Evolutionary conservation across 2,329 filamentous ascomycete species (phyloP).

Genomic region (Alternaria brassicicola): DNA sequence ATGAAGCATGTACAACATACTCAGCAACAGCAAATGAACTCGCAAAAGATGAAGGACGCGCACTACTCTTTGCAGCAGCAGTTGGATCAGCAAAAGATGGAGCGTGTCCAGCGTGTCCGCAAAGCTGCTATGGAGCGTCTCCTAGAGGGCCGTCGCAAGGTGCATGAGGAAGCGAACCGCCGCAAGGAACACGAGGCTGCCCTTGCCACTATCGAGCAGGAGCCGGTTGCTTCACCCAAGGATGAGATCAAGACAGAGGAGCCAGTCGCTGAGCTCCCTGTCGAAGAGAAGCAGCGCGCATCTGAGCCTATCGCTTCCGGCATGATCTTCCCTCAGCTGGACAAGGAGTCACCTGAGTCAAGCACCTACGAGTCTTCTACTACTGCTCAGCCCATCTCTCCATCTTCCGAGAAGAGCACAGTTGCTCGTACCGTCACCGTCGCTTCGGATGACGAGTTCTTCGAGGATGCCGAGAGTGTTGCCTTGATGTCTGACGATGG

Average conservation of each 20-base stretch:
- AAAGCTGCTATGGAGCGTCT: conserved; percentile 45
- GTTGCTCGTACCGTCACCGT: conserved; percentile 42
- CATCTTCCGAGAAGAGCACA: conserved; percentile 36
- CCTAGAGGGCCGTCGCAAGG: conserved; percentile 39
- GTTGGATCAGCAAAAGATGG: conserved; percentile 34
- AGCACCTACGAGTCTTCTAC: conserved; percentile 73
- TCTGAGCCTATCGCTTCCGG: conserved; percentile 50
- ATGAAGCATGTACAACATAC: conserved; percentile 27
- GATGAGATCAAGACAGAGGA: conserved; percentile 19
- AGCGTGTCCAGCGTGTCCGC: conserved; percentile 42
- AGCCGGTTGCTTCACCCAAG: conserved; percentile 38
- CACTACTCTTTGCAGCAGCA: conserved; percentile 27
- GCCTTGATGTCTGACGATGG: conserved; percentile 65
- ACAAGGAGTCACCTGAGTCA: conserved; percentile 85
- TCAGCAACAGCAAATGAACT: conserved; percentile 20
- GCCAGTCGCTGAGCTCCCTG: conserved; percentile 38
- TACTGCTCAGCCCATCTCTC: conserved; percentile 33
- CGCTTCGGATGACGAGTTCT: conserved; percentile 58
- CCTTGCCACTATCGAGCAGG: conserved; percentile 26
- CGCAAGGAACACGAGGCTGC: conserved; percentile 45
- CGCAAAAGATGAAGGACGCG: conserved; percentile 33
- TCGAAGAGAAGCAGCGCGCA: conserved; percentile 42
- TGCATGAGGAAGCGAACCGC: conserved; percentile 37
- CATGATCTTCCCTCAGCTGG: conserved; percentile 97
- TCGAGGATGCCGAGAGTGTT: conserved; percentile 65